These are phyloP conservation scores for Dipteronia dyeriana DNA, from an alignment of 345 rosid genomes.

Conservation along the genomic window DNA sequence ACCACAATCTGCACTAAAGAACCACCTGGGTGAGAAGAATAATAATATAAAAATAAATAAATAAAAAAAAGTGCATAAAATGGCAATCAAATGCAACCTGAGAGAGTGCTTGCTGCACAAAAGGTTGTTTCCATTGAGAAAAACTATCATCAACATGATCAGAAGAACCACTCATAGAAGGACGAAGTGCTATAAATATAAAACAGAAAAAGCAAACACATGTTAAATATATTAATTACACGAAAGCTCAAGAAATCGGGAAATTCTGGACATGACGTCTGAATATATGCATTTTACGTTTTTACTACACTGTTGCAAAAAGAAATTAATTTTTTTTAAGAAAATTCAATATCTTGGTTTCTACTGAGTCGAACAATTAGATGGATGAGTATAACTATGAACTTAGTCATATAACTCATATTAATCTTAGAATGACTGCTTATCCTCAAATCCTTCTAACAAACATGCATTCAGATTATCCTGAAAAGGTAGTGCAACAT, in stretches of 20 bases:
- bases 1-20: slow-evolving; percentile 65
- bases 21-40: slow-evolving; percentile 28
- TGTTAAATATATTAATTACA: slow-evolving; percentile 20
- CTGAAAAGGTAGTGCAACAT: slow-evolving; percentile 13
- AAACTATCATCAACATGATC: slow-evolving; percentile 63
- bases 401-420: background rate
- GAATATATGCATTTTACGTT: background rate
- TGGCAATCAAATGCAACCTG: slow-evolving; percentile 45
- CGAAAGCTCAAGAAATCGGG: slow-evolving; percentile 14
- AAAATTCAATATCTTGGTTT: background rate
- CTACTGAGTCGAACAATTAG: background rate
- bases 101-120: slow-evolving; percentile 67
- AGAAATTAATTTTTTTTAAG: background rate
- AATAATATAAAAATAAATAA: slow-evolving; percentile 4
- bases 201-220: slow-evolving; percentile 14
- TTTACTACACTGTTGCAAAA: background rate
- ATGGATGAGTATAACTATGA: background rate
- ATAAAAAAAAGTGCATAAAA: background rate
- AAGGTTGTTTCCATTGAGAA: slow-evolving; percentile 71
- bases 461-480: slow-evolving; percentile 6
- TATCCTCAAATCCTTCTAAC: slow-evolving; percentile 5
- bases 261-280: background rate
- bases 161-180: slow-evolving; percentile 43
- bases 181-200: slow-evolving; percentile 60
- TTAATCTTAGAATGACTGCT: slow-evolving; percentile 3